A percentile compares a stretch with the other conserved stretches of the same genome.
phyloP scores from a whole-genome alignment of 2,329 filamentous ascomycete species.

The Penicillium polonicum region DNA sequence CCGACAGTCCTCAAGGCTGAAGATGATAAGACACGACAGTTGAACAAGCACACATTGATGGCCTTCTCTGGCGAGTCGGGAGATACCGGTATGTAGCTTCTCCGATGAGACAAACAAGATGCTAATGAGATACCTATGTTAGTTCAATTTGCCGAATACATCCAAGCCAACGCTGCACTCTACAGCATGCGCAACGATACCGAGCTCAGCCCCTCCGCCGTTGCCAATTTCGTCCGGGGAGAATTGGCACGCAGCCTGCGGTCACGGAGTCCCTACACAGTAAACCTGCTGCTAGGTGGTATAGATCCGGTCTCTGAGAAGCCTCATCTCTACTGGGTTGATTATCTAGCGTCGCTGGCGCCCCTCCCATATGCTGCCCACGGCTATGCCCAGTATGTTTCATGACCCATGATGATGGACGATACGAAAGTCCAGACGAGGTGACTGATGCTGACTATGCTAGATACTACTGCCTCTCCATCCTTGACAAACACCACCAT shows the following conservation, averaged over 20 bases:
- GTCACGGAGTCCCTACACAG: slow-evolving; percentile 90
- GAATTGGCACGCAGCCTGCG: slow-evolving; percentile 89
- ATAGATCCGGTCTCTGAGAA: slow-evolving; percentile 89
- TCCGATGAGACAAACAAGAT: not conserved
- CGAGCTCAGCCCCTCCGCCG: slow-evolving; percentile 82
- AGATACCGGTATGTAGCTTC: slow-evolving; percentile 69
- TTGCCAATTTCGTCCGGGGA: slow-evolving; percentile 89
- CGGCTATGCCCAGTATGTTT: slow-evolving; percentile 87
- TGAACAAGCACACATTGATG: slow-evolving; percentile 94
- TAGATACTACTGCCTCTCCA: slow-evolving; percentile 95
- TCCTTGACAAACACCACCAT: slow-evolving; percentile 97
- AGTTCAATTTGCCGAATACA: slow-evolving; percentile 99
- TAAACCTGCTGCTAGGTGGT: slow-evolving; percentile 92
- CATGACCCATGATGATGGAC: not conserved
- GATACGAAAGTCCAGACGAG: not conserved
- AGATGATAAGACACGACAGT: slow-evolving; percentile 91
- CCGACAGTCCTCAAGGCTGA: slow-evolving; percentile 90
- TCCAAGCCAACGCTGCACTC: slow-evolving; percentile 96
- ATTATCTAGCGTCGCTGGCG: slow-evolving; percentile 88
- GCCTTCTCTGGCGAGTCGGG: slow-evolving; percentile 95
- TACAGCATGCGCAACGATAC: slow-evolving; percentile 98
- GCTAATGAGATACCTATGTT: slow-evolving; percentile 16
- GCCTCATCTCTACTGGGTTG: slow-evolving; percentile 93
- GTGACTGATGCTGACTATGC: slow-evolving; percentile 16
- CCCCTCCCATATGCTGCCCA: slow-evolving; percentile 93